These are phyloP conservation scores for Solanum neorickii DNA, from an alignment of 257 asterid species.

Conservation along the genomic window DNA sequence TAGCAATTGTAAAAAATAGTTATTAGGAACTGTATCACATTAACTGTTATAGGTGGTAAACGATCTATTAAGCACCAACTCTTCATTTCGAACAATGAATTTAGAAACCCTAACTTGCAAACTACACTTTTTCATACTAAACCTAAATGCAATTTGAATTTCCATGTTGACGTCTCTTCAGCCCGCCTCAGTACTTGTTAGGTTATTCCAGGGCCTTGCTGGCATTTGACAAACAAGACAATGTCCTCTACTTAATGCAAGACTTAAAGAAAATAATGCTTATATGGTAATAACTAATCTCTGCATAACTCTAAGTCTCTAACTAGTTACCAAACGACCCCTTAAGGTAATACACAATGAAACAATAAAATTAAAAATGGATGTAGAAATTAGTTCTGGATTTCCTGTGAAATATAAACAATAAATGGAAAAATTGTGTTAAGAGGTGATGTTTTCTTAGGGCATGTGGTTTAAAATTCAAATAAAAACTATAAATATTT, in stretches of 20 bases:
- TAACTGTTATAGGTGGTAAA: background rate
- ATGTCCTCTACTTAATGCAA: background rate
- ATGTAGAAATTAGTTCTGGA: background rate
- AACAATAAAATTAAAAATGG: background rate
- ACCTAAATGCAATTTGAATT: background rate
- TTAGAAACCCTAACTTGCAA: slow-evolving; percentile 26
- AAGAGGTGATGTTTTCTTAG: background rate
- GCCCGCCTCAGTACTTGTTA: background rate
- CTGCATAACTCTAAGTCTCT: background rate
- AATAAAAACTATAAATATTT: background rate
- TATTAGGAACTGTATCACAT: background rate
- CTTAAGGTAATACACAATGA: background rate
- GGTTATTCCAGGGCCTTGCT: background rate
- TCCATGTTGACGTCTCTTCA: background rate
- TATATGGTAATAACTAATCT: background rate
- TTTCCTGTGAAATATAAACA: background rate
- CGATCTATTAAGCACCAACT: background rate
- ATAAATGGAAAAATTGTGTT: background rate
- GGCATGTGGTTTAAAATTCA: background rate
- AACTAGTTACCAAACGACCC: background rate
- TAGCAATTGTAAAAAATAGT: background rate
- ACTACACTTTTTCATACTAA: slow-evolving; percentile 5
- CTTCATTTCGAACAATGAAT: slow-evolving; percentile 21
- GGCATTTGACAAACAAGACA: background rate
- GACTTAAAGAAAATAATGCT: background rate